Conservation (phyloP, 306 rosid species). For the Pachyrhizus erosus region DNA sequence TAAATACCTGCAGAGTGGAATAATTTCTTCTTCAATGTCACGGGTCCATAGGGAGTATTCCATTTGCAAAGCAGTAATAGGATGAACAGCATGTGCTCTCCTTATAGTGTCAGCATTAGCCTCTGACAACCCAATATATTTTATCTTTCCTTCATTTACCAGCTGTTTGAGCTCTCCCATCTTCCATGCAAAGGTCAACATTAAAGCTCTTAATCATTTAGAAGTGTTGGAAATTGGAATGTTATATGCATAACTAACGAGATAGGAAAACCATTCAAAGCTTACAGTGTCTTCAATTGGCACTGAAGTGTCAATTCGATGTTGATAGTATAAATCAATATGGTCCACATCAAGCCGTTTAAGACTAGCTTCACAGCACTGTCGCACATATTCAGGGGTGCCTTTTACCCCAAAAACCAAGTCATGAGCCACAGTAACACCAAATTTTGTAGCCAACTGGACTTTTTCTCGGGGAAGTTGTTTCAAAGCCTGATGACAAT, state of each 20-base stretch:
- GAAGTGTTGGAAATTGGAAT: not conserved
- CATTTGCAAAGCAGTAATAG: constrained; percentile 79
- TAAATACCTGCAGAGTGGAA: constrained; percentile 72
- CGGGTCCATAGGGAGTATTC: constrained; percentile 76
- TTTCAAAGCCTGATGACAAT: constrained; percentile 63
- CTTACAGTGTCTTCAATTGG: constrained; percentile 84
- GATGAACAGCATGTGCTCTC: constrained; percentile 78
- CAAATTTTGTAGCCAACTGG: constrained; percentile 80
- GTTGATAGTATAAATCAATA: constrained; percentile 71
- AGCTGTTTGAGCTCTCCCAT: constrained; percentile 69
- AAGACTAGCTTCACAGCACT: constrained; percentile 77
- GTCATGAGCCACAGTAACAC: constrained; percentile 38
- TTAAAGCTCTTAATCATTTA: constrained; percentile 29
- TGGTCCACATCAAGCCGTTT: constrained; percentile 52
- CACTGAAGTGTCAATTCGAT: constrained; percentile 64
- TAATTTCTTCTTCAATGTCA: constrained; percentile 68
- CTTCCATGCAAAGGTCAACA: constrained; percentile 42
- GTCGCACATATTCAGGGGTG: constrained; percentile 62
- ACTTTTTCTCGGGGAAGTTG: constrained; percentile 71
- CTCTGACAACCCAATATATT: constrained; percentile 67
- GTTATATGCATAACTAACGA: not conserved
- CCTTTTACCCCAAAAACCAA: constrained; percentile 52
- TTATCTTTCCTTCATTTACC: constrained; percentile 72
- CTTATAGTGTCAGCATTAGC: constrained; percentile 66
- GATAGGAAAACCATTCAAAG: constrained; percentile 6